A percentile compares a stretch with the other conserved stretches of the same genome.
Conservation (phyloP, 305 asterid genomes). For the Plantago lanceolata region DNA sequence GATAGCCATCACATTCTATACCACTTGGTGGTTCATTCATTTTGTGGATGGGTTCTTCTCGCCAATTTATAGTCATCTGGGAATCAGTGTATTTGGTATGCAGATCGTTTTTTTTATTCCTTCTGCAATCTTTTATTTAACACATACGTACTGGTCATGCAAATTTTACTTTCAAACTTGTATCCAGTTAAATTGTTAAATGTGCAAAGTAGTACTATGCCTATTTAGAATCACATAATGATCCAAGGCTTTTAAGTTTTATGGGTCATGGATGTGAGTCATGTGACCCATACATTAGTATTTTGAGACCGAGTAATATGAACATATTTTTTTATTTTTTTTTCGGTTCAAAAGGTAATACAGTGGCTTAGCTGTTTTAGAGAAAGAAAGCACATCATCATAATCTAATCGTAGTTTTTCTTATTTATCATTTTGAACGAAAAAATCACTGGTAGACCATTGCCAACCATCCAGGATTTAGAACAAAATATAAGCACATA, state of each 20-base stretch:
- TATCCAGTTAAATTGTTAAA: neutral
- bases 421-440: too few relatives aligned
- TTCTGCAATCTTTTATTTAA: neutral
- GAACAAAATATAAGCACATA: neutral
- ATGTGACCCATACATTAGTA: neutral
- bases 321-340: too few relatives aligned
- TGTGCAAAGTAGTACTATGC: neutral
- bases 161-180: neutral
- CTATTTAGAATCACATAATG: neutral
- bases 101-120: neutral
- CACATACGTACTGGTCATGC: neutral
- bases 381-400: too few relatives aligned
- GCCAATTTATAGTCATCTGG: constrained; percentile 42
- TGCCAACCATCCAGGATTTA: too few relatives aligned
- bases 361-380: too few relatives aligned
- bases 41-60: constrained; percentile 51
- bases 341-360: too few relatives aligned
- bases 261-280: too few relatives aligned
- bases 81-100: constrained; percentile 43
- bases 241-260: neutral
- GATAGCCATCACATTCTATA: constrained; percentile 44
- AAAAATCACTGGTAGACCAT: neutral
- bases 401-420: too few relatives aligned
- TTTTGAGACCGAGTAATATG: neutral
- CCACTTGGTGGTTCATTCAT: constrained; percentile 49